phyloP scores from a whole-genome alignment of 352 stramenopile genomes.

The Globisporangium yorkense region DNA sequence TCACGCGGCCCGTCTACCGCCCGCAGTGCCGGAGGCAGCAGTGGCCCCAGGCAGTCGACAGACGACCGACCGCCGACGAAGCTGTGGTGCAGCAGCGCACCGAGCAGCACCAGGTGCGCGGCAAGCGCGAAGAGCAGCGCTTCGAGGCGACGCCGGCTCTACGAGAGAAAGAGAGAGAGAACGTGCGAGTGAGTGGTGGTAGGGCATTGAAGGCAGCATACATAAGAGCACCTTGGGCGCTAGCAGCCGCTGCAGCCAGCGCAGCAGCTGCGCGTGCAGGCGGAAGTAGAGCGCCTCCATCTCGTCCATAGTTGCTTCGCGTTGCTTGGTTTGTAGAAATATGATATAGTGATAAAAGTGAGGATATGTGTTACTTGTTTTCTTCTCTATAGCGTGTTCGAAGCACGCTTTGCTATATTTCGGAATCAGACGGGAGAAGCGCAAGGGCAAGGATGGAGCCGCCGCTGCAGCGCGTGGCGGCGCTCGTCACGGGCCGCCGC shows the following conservation, averaged over 20 bases:
- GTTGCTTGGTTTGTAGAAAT: too few species aligned
- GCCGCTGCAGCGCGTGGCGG: conserved; percentile 26
- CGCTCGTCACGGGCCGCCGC: conserved; percentile 40
- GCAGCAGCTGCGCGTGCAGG: conserved; percentile 59
- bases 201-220: neutral
- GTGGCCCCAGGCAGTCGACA: conserved; percentile 30
- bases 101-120: conserved; percentile 43
- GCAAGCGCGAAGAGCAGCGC: conserved; percentile 50
- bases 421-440: neutral
- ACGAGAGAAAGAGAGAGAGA: neutral
- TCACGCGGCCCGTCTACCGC: neutral
- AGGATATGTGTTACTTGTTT: neutral
- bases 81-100: conserved; percentile 45
- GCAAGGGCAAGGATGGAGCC: neutral
- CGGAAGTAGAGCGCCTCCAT: conserved; percentile 78
- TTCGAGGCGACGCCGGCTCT: conserved; percentile 55
- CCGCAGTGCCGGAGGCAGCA: conserved; percentile 9
- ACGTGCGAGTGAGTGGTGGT: too few species aligned
- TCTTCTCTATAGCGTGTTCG: neutral
- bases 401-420: neutral
- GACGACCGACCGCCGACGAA: conserved; percentile 29
- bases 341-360: too few species aligned
- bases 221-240: conserved; percentile 18
- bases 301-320: conserved; percentile 22
- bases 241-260: conserved; percentile 33